Evolutionary conservation across 2,329 filamentous ascomycete genomes (phyloP).

Genomic region (Microdochium bolleyi): DNA sequence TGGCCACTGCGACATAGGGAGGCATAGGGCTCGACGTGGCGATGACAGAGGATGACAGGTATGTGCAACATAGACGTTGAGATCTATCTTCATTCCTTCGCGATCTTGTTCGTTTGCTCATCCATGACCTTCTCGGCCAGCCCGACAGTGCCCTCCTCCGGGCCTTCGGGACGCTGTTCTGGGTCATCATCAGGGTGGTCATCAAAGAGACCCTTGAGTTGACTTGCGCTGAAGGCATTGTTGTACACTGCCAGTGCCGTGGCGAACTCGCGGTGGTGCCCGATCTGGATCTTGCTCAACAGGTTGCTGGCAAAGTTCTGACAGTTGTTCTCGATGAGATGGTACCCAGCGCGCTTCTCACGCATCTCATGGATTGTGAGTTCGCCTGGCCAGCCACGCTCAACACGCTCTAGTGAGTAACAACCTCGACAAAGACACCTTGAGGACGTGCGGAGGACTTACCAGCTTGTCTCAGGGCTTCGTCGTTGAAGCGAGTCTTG

Average conservation of each 20-base stretch:
- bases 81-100: no score
- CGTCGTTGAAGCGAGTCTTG: slow-evolving; percentile 45
- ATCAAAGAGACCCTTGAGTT: slow-evolving; percentile 43
- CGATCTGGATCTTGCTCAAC: slow-evolving; percentile 45
- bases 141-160: slow-evolving; percentile 31
- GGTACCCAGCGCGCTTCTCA: slow-evolving; percentile 39
- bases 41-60: no score
- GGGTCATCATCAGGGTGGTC: slow-evolving; percentile 23
- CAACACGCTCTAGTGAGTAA: neutral
- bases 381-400: slow-evolving; percentile 29
- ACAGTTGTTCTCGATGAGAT: slow-evolving; percentile 53
- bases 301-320: slow-evolving; percentile 47
- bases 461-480: slow-evolving; percentile 41
- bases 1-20: no score
- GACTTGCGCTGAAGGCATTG: slow-evolving; percentile 36
- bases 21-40: no score
- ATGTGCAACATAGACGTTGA: no score
- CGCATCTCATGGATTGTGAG: slow-evolving; percentile 45
- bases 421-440: neutral
- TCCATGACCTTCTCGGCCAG: slow-evolving; percentile 45
- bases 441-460: slow-evolving; percentile 9
- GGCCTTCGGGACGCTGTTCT: slow-evolving; percentile 10
- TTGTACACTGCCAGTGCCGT: slow-evolving; percentile 47
- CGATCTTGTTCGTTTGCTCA: slow-evolving; percentile 42
- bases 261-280: slow-evolving; percentile 40